A percentile compares a stretch with the other conserved stretches of the same genome.
phyloP scores from a whole-genome alignment of 2,329 filamentous ascomycete species.

The Chaetomiaceae sp. region DNA sequence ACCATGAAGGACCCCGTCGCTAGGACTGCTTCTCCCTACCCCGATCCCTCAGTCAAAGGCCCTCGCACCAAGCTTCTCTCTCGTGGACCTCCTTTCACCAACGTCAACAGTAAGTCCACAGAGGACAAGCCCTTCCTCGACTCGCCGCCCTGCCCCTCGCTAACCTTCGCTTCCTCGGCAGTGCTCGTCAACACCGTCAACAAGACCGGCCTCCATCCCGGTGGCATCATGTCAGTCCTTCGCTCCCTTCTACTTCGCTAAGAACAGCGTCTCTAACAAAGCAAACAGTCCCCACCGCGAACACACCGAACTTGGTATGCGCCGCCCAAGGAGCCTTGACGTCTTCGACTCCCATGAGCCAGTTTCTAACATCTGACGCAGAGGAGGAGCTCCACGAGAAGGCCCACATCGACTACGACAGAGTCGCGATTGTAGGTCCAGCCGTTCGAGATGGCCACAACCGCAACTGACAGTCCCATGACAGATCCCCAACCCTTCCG shows the following conservation, averaged over 20 bases:
- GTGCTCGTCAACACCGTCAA: constrained; percentile 66
- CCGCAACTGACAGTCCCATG: constrained; percentile 23
- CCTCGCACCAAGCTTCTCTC: constrained; percentile 40
- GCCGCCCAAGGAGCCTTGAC: not conserved
- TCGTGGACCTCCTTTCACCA: constrained; percentile 26
- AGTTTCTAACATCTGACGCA: constrained; percentile 22
- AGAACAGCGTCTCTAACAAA: constrained; percentile 1
- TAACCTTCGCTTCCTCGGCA: constrained; percentile 27
- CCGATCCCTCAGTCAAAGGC: constrained; percentile 42
- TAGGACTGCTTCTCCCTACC: constrained; percentile 43
- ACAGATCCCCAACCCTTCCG: constrained; percentile 83
- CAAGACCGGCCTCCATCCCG: constrained; percentile 87
- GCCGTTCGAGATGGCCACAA: not conserved
- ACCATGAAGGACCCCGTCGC: constrained; percentile 39
- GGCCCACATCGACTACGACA: constrained; percentile 98
- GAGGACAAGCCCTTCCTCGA: not conserved
- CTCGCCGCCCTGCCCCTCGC: constrained; percentile 1
- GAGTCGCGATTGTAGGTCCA: constrained; percentile 83
- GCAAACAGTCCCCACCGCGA: constrained; percentile 66
- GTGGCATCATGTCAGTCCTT: constrained; percentile 76
- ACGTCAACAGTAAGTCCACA: constrained; percentile 32
- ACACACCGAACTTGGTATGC: constrained; percentile 81
- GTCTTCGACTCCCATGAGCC: not conserved
- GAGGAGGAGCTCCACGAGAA: constrained; percentile 96
- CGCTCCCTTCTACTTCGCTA: not conserved